Percentiles rank a stretch among this genome's conserved stretches.
Evolutionary conservation across 768 basidiomycete species (phyloP).

Genomic region (Podaxis pistillaris): DNA sequence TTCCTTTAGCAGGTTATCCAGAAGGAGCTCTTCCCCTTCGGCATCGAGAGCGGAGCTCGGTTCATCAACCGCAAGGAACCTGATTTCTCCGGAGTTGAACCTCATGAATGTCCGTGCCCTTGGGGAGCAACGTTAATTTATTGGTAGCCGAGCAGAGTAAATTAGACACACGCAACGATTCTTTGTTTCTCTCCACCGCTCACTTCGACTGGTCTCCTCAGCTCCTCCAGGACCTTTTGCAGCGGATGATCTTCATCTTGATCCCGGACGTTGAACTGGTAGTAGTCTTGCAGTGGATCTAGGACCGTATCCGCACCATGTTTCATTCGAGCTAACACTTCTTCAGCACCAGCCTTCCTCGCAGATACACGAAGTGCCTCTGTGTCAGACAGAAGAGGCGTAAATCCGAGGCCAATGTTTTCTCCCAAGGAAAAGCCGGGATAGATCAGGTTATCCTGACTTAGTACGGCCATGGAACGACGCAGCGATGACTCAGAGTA

Average conservation of each 20-base stretch:
- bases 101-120: conserved; percentile 49
- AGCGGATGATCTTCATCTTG: conserved; percentile 30
- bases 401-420: conserved; percentile 36
- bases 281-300: conserved; percentile 27
- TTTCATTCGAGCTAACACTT: conserved; percentile 37
- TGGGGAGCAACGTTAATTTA: neutral
- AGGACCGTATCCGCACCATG: conserved; percentile 39
- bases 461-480: conserved; percentile 42
- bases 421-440: conserved; percentile 41
- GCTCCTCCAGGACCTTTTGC: conserved; percentile 21
- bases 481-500: conserved; percentile 42
- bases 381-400: conserved; percentile 18
- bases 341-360: conserved; percentile 37
- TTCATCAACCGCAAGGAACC: conserved; percentile 56
- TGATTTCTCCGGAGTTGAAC: conserved; percentile 35
- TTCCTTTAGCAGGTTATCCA: conserved; percentile 34
- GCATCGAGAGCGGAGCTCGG: conserved; percentile 59
- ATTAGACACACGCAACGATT: conserved; percentile 41
- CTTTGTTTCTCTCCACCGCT: conserved; percentile 50
- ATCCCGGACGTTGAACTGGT: conserved; percentile 26
- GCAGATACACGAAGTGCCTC: conserved; percentile 31
- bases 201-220: conserved; percentile 29
- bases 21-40: conserved; percentile 47
- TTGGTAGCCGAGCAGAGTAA: neutral
- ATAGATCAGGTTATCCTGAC: conserved; percentile 48